Base-by-base conservation (phyloP, 257 asterid species). In the Ligustrum vulgare region DNA sequence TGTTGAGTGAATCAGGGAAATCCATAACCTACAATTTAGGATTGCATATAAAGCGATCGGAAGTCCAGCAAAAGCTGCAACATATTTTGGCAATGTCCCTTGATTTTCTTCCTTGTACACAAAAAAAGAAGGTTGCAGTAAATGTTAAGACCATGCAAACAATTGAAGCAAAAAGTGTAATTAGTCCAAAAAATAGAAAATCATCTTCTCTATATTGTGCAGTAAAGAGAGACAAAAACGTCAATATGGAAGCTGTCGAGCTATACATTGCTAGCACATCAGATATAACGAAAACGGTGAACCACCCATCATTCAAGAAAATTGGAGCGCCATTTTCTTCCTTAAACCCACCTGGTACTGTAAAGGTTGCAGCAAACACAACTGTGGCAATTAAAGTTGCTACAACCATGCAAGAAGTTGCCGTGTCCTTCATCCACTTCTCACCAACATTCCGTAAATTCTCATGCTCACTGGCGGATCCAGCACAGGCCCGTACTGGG, bases 321-420 rank as follows among this genome's bases (percentile, higher is more conserved):
- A 78, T 15, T 0, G 84, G 87, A 20, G 28, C 54, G 2, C 87
- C 86, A 25, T 58, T 33, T 0, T 25, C 39, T 0, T 25, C 39
- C 2, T 68, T 67, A 58, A 71, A 78, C 31, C 86, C 86, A 1
- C 80, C 84, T 1, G 82, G 87, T 2, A 76, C 56, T 0, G 89
- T 83, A 62, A 85, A 82, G 5, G 77, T 74, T 2, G 84, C 82
- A 5, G 87, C 84, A 45, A 82, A 85, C 71, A 67, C 73, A 20
- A 85, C 75, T 0, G 85, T 84, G 51, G 87, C 65, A n/a, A 80
- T 85, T 22, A 83, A 75, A 49, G 86, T 80, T 31, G 84, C 79
- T 1, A 64, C 82, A 9, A 85, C 60, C 89, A 83, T 80, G 62
- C 85, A 82, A 11, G 80, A 82, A 62, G 77, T 80, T 2, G 81